A percentile compares a stretch with the other conserved stretches of the same genome.
Evolutionary conservation across 306 rosid genomes (phyloP).

Genomic region (Trifolium dubium): DNA sequence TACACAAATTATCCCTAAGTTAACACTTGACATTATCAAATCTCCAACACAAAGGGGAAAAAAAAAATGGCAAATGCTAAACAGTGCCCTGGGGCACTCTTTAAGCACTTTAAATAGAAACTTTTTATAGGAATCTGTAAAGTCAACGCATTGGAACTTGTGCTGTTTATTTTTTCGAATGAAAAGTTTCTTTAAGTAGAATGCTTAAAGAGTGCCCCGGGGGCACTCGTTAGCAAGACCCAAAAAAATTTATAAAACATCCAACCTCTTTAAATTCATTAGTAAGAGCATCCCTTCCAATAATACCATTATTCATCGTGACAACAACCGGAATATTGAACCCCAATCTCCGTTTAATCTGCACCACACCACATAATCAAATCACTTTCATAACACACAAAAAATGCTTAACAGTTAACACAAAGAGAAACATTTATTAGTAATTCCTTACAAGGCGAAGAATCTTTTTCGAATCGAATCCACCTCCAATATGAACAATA

Average conservation of each 20-base stretch:
- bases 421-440: not conserved
- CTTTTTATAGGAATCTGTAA: no score
- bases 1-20: conserved; percentile 36
- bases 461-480: conserved; percentile 44
- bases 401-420: not conserved
- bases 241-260: not conserved
- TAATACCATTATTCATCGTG: conserved; percentile 58
- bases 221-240: no score
- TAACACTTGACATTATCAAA: conserved; percentile 23
- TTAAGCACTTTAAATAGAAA: no score
- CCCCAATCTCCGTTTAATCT: conserved; percentile 60
- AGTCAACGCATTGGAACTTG: no score
- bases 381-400: conserved; percentile 29
- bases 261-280: conserved; percentile 72
- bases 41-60: conserved; percentile 25
- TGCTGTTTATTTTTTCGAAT: no score
- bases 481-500: conserved; percentile 61
- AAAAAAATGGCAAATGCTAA: no score
- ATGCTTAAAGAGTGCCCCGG: no score
- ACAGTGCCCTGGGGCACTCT: no score
- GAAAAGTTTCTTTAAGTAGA: no score
- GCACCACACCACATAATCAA: conserved; percentile 18
- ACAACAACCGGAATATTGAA: conserved; percentile 55
- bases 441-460: conserved; percentile 53
- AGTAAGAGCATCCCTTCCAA: conserved; percentile 66